Evolutionary conservation across 345 rosid genomes (phyloP).

Genomic region (Cardiospermum halicacabum): DNA sequence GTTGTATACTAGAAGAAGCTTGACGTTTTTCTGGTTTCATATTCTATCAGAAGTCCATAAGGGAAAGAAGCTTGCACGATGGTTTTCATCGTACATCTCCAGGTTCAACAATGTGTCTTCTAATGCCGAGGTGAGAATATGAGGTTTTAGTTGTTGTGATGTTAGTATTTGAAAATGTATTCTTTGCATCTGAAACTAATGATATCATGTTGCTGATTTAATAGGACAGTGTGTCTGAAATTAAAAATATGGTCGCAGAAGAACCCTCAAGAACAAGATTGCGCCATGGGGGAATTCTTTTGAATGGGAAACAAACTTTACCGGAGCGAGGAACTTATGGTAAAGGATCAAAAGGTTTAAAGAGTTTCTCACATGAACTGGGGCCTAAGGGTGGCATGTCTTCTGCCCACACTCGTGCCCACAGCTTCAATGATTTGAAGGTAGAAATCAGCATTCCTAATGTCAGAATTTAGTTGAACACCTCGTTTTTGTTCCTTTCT

Average conservation of each 20-base stretch:
- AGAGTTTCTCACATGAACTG: conserved; percentile 76
- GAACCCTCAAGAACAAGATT: conserved; percentile 28
- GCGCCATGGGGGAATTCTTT: conserved; percentile 14
- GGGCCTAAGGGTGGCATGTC: conserved; percentile 66
- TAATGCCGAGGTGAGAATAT: conserved; percentile 53
- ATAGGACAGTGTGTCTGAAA: conserved; percentile 38
- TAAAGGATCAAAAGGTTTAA: conserved; percentile 46
- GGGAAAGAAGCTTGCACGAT: conserved; percentile 53
- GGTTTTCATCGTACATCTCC: conserved; percentile 57
- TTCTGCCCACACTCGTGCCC: conserved; percentile 48
- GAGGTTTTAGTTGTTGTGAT: not conserved
- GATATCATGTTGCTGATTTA: conserved; percentile 15
- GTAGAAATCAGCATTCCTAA: conserved; percentile 18
- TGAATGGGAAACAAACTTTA: conserved; percentile 25
- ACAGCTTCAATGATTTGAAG: conserved; percentile 67
- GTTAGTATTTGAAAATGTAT: not conserved
- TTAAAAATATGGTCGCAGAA: conserved; percentile 23
- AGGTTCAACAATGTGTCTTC: conserved; percentile 29
- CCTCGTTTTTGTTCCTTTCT: conserved; percentile 3
- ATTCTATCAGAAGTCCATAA: conserved; percentile 30
- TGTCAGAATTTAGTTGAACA: not conserved
- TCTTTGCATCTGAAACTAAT: conserved; percentile 3
- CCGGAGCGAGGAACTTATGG: conserved; percentile 21
- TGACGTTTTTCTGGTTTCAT: conserved; percentile 16
- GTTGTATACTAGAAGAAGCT: not conserved